Conservation (phyloP, 202 grass and related monocot species). For the Panicum virgatum region DNA sequence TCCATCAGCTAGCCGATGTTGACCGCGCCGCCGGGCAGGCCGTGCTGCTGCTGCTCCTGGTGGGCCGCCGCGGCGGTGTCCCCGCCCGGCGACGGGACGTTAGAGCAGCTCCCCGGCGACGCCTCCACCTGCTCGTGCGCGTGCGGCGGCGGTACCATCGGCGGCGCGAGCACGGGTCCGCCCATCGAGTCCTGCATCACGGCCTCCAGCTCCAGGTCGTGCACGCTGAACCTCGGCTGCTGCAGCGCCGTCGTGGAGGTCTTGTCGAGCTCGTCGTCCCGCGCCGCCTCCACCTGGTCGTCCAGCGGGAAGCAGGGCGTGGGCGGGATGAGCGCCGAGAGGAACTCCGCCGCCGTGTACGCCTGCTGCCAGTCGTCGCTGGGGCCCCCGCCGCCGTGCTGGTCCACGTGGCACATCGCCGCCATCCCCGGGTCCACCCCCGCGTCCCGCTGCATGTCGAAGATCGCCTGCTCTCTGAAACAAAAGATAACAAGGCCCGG, state of each 20-base stretch:
- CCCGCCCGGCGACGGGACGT: not conserved
- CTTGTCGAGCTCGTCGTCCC: not conserved
- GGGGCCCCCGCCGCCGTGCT: not conserved
- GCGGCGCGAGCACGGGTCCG: not conserved
- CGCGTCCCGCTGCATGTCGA: conserved; percentile 32
- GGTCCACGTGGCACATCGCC: conserved; percentile 44
- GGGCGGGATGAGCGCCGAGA: conserved; percentile 51
- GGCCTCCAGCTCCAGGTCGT: not conserved
- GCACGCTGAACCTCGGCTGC: not conserved
- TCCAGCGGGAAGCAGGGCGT: conserved; percentile 45
- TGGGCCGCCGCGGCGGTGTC: not conserved
- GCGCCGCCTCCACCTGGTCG: conserved; percentile 16
- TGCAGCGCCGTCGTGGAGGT: not conserved
- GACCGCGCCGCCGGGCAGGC: not conserved
- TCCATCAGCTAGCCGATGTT: conserved; percentile 24
- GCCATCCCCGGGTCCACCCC: conserved; percentile 21
- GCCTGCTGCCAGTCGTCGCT: conserved; percentile 52
- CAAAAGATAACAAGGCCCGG: no score
- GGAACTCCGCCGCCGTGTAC: conserved; percentile 48
- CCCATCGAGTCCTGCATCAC: conserved; percentile 42
- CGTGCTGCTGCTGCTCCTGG: not conserved
- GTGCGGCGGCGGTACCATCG: conserved; percentile 8
- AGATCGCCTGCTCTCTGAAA: conserved; percentile 33
- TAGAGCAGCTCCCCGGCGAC: conserved; percentile 18
- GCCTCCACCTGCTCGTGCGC: conserved; percentile 35